A percentile compares a stretch with the other conserved stretches of the same genome.
These are phyloP conservation scores for Fusarium cicatricum DNA, from an alignment of 2,329 filamentous ascomycete genomes.

Conservation along the genomic window DNA sequence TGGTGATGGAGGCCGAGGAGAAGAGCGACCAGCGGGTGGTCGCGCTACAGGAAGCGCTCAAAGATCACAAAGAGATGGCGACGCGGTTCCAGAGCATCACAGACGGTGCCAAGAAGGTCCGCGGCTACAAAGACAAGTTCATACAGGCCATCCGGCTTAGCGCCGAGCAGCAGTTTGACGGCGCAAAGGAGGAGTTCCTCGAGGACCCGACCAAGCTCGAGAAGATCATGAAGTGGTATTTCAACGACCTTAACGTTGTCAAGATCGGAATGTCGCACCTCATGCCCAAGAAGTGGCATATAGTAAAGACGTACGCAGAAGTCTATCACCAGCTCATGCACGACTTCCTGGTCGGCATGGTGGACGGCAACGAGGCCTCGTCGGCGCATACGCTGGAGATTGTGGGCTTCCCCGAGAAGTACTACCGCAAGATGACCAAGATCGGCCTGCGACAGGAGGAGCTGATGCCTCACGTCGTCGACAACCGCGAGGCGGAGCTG, in stretches of 20 bases:
- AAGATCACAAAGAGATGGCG: slow-evolving; percentile 94
- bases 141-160: slow-evolving; percentile 78
- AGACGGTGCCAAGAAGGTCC: slow-evolving; percentile 87
- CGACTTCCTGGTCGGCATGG: slow-evolving; percentile 83
- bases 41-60: slow-evolving; percentile 92
- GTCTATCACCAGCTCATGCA: slow-evolving; percentile 97
- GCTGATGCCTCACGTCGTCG: slow-evolving; percentile 86
- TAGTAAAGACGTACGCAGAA: slow-evolving; percentile 86
- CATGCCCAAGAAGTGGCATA: slow-evolving; percentile 97
- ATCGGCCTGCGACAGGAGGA: slow-evolving; percentile 80
- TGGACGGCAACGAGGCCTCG: slow-evolving; percentile 85
- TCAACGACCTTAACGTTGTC: slow-evolving; percentile 96
- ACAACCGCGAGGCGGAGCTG: slow-evolving; percentile 88
- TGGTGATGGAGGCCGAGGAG: slow-evolving; percentile 95
- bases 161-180: slow-evolving; percentile 77
- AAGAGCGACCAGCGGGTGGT: slow-evolving; percentile 92
- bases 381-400: slow-evolving; percentile 90
- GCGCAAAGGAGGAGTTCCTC: slow-evolving; percentile 77
- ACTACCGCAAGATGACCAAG: slow-evolving; percentile 95
- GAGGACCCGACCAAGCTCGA: slow-evolving; percentile 84
- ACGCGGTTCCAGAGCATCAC: slow-evolving; percentile 95
- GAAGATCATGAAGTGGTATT: slow-evolving; percentile 94
- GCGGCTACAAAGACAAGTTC: slow-evolving; percentile 98
- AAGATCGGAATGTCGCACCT: slow-evolving; percentile 90
- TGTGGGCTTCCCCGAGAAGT: slow-evolving; percentile 94